A percentile compares a stretch with the other conserved stretches of the same genome.
phyloP scores from a whole-genome alignment of 73 alveolate species.

The Paramecium pentaurelia region DNA sequence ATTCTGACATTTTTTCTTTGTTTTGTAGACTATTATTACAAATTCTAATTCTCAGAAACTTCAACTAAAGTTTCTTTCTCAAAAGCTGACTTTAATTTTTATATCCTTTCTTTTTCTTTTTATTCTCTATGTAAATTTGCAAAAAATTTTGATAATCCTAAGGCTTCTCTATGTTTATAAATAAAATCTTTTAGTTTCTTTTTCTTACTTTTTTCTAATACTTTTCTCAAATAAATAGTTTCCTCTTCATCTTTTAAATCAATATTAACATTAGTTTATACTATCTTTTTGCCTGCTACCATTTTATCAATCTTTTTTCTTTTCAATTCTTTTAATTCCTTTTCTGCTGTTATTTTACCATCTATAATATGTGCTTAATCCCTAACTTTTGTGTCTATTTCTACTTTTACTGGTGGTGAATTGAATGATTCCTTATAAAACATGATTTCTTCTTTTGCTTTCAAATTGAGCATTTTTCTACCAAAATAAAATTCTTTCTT shows the following conservation, averaged over 20 bases:
- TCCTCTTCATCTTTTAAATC: slow-evolving; percentile 11
- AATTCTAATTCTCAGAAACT: background rate
- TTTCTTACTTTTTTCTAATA: slow-evolving; percentile 2
- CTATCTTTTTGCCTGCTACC: slow-evolving; percentile 44
- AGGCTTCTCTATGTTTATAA: background rate
- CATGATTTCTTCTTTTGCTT: background rate
- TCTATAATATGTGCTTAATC: background rate
- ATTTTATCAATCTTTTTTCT: slow-evolving; percentile 25
- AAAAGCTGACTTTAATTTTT: background rate
- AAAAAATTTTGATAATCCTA: background rate
- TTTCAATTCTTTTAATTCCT: background rate
- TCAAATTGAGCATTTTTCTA: slow-evolving; percentile 21
- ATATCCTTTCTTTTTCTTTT: background rate
- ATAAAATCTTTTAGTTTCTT: slow-evolving; percentile 33
- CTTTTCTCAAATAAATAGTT: background rate
- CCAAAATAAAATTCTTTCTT: slow-evolving; percentile 16
- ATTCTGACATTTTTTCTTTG: background rate
- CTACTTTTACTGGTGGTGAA: background rate
- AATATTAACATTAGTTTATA: background rate
- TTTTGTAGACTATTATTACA: background rate
- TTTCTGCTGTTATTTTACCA: slow-evolving; percentile 5
- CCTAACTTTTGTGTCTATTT: slow-evolving; percentile 1
- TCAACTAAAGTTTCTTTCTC: background rate
- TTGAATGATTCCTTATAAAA: background rate
- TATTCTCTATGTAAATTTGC: slow-evolving; percentile 21